A percentile compares a stretch with the other conserved stretches of the same genome.
phyloP scores from a whole-genome alignment of 129 eudicot species.

The Saussurea involucrata region DNA sequence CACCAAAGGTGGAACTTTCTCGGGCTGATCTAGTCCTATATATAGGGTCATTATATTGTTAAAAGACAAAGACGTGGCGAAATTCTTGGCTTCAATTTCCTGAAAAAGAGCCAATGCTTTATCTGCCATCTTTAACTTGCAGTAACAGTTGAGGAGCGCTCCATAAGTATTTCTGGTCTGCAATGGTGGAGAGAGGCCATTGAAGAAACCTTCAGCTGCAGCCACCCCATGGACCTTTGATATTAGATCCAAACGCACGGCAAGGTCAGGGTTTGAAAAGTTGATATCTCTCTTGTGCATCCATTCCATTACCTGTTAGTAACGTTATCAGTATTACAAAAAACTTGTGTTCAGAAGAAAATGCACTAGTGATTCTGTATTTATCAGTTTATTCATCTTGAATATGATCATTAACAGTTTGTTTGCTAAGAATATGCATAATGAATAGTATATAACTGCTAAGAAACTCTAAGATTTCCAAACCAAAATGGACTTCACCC shows the following conservation, averaged over 20 bases:
- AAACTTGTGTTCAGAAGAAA: background rate
- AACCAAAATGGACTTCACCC: background rate
- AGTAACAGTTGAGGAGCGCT: slow-evolving; percentile 71
- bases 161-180: slow-evolving; percentile 52
- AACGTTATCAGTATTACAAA: background rate
- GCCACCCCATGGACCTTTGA: slow-evolving; percentile 56
- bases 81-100: slow-evolving; percentile 49
- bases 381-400: background rate
- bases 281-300: slow-evolving; percentile 49
- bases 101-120: slow-evolving; percentile 62
- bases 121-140: slow-evolving; percentile 44
- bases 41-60: slow-evolving; percentile 65
- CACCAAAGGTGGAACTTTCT: slow-evolving; percentile 53
- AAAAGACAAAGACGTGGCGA: slow-evolving; percentile 36
- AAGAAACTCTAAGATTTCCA: background rate
- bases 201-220: slow-evolving; percentile 68
- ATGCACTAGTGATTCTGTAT: background rate
- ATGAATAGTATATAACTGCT: background rate
- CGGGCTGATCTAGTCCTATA: slow-evolving; percentile 53
- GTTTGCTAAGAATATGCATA: background rate
- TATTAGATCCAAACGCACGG: slow-evolving; percentile 56
- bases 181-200: slow-evolving; percentile 40
- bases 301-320: slow-evolving; percentile 81
- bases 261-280: slow-evolving; percentile 40
- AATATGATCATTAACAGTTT: background rate